Conservation (phyloP, 129 eudicot genomes). For the Centrapalus pauciflorus region DNA sequence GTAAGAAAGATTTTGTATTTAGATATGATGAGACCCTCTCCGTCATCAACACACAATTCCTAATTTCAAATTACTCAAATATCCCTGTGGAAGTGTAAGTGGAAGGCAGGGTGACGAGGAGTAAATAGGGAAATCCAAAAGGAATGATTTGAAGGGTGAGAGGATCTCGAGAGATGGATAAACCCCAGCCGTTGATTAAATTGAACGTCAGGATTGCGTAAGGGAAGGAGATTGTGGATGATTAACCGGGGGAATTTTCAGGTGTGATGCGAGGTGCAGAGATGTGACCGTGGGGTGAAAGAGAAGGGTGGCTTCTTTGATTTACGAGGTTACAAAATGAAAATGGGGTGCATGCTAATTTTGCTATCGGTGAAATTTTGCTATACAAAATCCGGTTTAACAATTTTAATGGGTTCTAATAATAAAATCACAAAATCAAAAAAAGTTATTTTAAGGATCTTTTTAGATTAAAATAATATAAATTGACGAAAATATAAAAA, state of each 20-base stretch:
- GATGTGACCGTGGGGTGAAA: conserved; percentile 26
- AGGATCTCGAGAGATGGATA: conserved; percentile 13
- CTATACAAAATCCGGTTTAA: too few species aligned
- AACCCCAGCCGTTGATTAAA: conserved; percentile 18
- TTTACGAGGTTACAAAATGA: conserved; percentile 25
- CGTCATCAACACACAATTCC: conserved; percentile 22
- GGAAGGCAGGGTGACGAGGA: background rate
- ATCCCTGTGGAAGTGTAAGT: too few species aligned
- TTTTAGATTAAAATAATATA: too few species aligned
- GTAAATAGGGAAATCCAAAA: background rate
- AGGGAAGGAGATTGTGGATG: conserved; percentile 16
- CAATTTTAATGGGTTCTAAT: too few species aligned
- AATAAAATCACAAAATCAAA: too few species aligned
- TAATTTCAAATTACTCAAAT: conserved; percentile 17
- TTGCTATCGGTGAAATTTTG: too few species aligned
- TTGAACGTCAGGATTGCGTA: conserved; percentile 32
- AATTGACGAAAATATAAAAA: too few species aligned
- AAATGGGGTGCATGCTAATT: conserved; percentile 13
- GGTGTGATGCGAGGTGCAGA: conserved; percentile 28
- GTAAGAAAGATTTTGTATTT: conserved; percentile 26
- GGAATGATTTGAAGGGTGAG: conserved; percentile 27
- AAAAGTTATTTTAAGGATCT: too few species aligned
- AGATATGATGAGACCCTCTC: conserved; percentile 29
- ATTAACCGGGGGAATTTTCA: conserved; percentile 40
- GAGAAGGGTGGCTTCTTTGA: conserved; percentile 11